A percentile compares a stretch with the other conserved stretches of the same genome.
Conservation (phyloP, 768 basidiomycete genomes). For the Clitopilus hobsonii region DNA sequence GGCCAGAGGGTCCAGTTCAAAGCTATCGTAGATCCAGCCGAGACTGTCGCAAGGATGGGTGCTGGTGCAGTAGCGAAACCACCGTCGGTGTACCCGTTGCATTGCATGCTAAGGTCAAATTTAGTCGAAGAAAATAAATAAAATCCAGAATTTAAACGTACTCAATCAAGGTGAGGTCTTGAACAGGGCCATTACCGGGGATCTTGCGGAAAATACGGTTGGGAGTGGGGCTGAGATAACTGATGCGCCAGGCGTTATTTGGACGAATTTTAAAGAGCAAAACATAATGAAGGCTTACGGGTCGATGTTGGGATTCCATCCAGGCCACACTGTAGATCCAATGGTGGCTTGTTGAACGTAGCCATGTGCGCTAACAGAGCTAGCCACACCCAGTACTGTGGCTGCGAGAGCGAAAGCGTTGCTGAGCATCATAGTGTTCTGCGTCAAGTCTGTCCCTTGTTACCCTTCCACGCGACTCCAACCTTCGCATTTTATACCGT, state of each 20-base stretch:
- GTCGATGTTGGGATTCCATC: conserved; percentile 32
- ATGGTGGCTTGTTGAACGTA: conserved; percentile 32
- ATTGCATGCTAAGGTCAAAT: conserved; percentile 16
- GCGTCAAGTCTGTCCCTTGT: too few species aligned
- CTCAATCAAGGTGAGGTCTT: conserved; percentile 32
- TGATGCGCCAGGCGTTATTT: background rate
- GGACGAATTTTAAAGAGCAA: background rate
- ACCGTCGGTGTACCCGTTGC: conserved; percentile 23
- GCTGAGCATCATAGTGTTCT: background rate
- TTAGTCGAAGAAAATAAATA: background rate
- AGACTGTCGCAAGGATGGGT: conserved; percentile 24
- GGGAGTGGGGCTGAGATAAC: conserved; percentile 26
- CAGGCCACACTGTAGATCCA: conserved; percentile 27
- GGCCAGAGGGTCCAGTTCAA: conserved; percentile 38
- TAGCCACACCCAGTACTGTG: conserved; percentile 9
- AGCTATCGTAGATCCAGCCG: conserved; percentile 27
- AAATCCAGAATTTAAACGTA: conserved; percentile 3
- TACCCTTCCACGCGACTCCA: background rate
- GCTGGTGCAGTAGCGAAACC: conserved; percentile 23
- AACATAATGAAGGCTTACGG: conserved; percentile 16
- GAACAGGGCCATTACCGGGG: conserved; percentile 33
- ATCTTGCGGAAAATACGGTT: conserved; percentile 32
- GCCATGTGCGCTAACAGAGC: conserved; percentile 24
- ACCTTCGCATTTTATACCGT: background rate
- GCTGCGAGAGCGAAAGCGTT: conserved; percentile 6